A percentile compares a stretch with the other conserved stretches of the same genome.
Conservation (phyloP, 2,329 filamentous ascomycete genomes). For the Aspergillus hortae region DNA sequence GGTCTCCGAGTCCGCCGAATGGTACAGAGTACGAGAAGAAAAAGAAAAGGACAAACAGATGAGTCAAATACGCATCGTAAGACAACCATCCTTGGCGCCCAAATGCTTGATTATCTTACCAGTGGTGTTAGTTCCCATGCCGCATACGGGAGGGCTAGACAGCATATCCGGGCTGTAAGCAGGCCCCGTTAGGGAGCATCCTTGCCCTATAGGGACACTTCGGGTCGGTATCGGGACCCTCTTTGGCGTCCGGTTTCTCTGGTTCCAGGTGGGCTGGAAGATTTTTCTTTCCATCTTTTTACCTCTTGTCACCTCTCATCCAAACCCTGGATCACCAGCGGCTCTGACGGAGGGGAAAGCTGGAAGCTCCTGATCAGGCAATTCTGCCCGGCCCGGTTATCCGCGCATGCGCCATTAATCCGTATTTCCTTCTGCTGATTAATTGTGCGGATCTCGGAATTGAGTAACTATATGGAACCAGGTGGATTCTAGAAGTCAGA, state of each 20-base stretch:
- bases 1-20: too few relatives aligned
- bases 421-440: conserved; percentile 10
- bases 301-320: neutral
- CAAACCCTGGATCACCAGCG: neutral
- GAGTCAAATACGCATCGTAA: too few relatives aligned
- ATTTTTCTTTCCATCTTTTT: neutral
- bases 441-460: neutral
- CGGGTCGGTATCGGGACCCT: conserved; percentile 8
- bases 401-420: conserved; percentile 1
- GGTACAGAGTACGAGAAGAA: neutral
- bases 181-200: neutral
- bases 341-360: conserved; percentile 7
- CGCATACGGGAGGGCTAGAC: neutral
- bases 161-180: neutral
- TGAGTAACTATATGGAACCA: too few relatives aligned
- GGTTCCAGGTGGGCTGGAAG: neutral
- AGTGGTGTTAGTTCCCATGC: neutral
- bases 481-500: too few relatives aligned
- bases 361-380: conserved; percentile 10
- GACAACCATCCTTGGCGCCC: conserved; percentile 3
- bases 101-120: conserved; percentile 15
- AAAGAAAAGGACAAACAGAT: neutral
- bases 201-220: conserved; percentile 16
- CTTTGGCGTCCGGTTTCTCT: neutral
- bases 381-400: conserved; percentile 10